phyloP scores from a whole-genome alignment of 129 eudicot genomes.

The Apium graveolens region DNA sequence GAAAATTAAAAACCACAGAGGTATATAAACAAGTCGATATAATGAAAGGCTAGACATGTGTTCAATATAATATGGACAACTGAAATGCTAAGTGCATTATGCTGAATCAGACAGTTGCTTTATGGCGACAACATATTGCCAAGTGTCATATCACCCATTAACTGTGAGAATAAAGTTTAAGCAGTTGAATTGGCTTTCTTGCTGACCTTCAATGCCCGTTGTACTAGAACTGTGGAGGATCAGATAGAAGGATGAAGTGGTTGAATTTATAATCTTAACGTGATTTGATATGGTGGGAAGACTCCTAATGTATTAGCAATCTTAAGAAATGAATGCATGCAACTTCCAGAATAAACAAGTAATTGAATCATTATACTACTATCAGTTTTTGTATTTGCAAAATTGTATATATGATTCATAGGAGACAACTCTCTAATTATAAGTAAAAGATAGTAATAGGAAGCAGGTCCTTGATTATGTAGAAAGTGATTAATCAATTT shows the following conservation, averaged over 20 bases:
- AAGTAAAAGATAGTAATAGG: background rate
- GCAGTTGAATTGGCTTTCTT: background rate
- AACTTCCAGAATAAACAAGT: background rate
- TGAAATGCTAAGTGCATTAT: background rate
- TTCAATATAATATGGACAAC: background rate
- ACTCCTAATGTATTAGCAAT: background rate
- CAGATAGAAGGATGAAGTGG: background rate
- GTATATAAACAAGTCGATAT: background rate
- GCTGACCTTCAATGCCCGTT: background rate
- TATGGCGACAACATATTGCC: background rate
- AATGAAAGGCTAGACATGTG: background rate
- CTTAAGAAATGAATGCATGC: background rate
- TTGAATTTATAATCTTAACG: too few relatives aligned
- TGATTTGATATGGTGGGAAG: background rate
- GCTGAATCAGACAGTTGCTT: background rate
- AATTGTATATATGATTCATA: background rate
- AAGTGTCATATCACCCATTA: background rate
- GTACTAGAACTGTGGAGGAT: background rate
- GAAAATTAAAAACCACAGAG: background rate
- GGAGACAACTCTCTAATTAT: background rate
- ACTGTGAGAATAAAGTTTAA: background rate
- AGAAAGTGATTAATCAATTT: background rate
- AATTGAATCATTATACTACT: background rate
- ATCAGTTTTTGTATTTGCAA: background rate
- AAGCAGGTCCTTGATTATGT: background rate